Base-by-base conservation (phyloP, 2,329 filamentous ascomycete species). In the Colletotrichum sp. region DNA sequence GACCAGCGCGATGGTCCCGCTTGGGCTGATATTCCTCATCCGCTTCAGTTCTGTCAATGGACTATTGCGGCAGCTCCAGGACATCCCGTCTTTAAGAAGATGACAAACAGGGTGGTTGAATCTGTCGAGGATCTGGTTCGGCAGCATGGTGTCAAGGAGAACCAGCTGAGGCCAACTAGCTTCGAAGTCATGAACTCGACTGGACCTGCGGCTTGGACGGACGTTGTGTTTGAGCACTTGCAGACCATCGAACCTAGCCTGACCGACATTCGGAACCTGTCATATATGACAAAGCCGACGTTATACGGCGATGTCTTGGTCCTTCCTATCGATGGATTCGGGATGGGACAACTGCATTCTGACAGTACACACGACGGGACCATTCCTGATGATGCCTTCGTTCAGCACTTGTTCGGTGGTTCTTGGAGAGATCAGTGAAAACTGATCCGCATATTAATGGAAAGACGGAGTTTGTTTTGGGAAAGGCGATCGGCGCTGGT, bases 201-300 rank as follows among this genome's bases (percentile, higher is more conserved):
- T 2, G 82, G 83, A 1, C 82, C 83, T 1, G 80, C 81, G n/a
- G 80, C 82, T 3, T 84, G 80, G 77, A 82, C 82, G 15, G 82
- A 82, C 21, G 79, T 82, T 16, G 80, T 84, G 44, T 81, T 81
- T 12, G 77, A 80, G 36, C 77, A 82, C 64, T 68, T 84, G 60
- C 79, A 78, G 63, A 59, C 72, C 66, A 72, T 74, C 59, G 78
- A 82, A 32, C 76, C 78, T 6, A 70, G 68, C 30, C 59, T 81
- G 24, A 79, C 59, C 26, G 60, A 63, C 15, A 34, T 65, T 8
- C 59, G 60, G 1, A 30, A 71, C 30, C 28, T 77, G 1, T 78
- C 77, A 10, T 77, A 72, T 36, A 76, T 78, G 77, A 28, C 39
- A 10, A 70, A 72, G 21, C 71, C 78, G 3, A 78, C 59, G 57